Evolutionary conservation across 1,284 basidiomycete species (phyloP), one percentile per base, ranked within the genome.

Genomic region (Rhodofomes roseus): DNA sequence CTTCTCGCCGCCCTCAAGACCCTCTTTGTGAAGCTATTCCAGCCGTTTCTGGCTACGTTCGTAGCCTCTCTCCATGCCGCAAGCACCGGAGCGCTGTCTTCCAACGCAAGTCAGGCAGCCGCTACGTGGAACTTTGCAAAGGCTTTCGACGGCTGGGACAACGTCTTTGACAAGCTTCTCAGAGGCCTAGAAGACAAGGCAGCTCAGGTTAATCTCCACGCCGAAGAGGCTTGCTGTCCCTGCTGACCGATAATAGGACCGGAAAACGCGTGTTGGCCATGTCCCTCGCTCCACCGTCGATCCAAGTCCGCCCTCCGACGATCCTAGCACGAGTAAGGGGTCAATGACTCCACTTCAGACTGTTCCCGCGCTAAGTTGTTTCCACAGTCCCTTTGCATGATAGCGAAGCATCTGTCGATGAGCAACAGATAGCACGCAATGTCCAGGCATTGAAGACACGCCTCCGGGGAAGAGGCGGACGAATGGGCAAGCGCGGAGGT

Each of bases 361-460:
- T 50, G 54, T 31, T 54, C 11, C 52, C 48, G 48, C 53, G 58
- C 34, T 37, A 29, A 27, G 18, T 14, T 53, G 22, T 36, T 39
- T 48, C 25, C 46, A 25, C 60, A 90, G 87, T 77, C 54, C 87
- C 89, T 0, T 81, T 86, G 1, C 77, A 84, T 63, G 78, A 80
- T 16, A 73, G 79, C n/a, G 83, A 85, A 51, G 70, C 74, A 2
- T 76, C 82, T n/a, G 79, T 83, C 51, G 92, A 95, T 63, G 92
- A 92, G 57, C 88, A 96, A 69, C 88, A 94, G 68, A 98, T 98
- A 66, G 89, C 95, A 11, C 84, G 92, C 67, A 98, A 96, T 69
- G 92, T 97, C 1, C 90, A 95, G 68, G 93, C 93, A 0, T 79
- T 98, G 57, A 97, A 96, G 73, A 89, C 84, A 57, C 83, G 93